Base-by-base conservation (phyloP, 331 rosid genomes). In the Dryas integrifolia region DNA sequence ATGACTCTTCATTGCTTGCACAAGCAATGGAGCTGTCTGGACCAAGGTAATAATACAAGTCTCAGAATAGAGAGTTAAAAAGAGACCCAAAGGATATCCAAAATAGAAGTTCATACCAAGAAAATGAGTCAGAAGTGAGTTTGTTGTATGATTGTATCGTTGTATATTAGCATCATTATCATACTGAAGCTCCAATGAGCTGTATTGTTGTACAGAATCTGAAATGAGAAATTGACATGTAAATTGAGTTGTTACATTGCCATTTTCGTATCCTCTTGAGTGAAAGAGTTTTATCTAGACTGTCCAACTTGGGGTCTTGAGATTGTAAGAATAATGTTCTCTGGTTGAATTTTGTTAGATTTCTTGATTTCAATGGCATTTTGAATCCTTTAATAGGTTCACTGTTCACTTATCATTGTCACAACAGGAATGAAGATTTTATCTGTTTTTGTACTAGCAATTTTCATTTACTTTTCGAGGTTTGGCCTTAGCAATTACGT, bases 21-120 rank as follows among this genome's bases (percentile, higher is more conserved):
- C 97, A 95, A 82, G 98, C 97, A 67, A 88, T 95, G 98, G 99
- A 95, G 76, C 99, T 92, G 73, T 95, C 99, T 67, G 99, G 99
- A 75, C 99, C 98, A 70, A 83, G 99, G 82, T 95, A 69, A 87
- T 26, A 16, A 24, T 3, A 49, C 41, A 21, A 21, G 24, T 12
- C 44, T 70, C 72, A 3, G 51, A 10, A 5, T 8, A 40, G 63
- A 71, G 50, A 9, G 41, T 66, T 78, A 57, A 65, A 46, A 53
- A 30, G 15, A 76, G 15, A 63, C 16, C 21, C 73, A 49, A 43
- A 62, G 79, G 70, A 51, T 57, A 30, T 62, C 57, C 52, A 59
- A 3, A 57, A 56, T 65, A 41, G 40, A 79, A 76, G 39, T 30
- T 53, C 46, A 55, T 58, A 58, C 58, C 53, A 75, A 68, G 65